Evolutionary conservation across 2,329 filamentous ascomycete species (phyloP), one percentile per base, ranked within the genome.

Genomic region (Emmonsiellopsis sp.): DNA sequence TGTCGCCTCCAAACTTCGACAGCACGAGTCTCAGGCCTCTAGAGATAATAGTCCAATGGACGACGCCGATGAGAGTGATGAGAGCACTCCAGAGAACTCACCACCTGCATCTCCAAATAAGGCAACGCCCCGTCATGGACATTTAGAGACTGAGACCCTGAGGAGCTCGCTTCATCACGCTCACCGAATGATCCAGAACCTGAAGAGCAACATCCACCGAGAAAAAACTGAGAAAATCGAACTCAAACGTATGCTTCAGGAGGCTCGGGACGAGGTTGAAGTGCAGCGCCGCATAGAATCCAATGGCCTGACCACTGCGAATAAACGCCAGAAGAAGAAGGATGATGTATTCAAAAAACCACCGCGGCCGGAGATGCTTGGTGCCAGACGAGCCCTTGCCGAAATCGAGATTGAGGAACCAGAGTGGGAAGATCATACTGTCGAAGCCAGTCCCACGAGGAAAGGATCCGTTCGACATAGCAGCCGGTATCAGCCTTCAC

Each of bases 201-300:
- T 97, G 61, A 90, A 95, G 71, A 90, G 87, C 68, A 95, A 91
- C 63, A 87, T 97, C 46, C 92, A 98, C 69, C 87, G 93, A 36
- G 93, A 98, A 70, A 98, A 97, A 83, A 96, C 92, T 0, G 93
- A 98, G 70, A 98, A 96, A 76, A 81, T 97, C 32, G 93, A 98
- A 71, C 81, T 97, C 52, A 91, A 89, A 71, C 87, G 92, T 55
- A 88, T 98, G 80, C 81, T 97, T 33, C 92, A 97, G 72, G 93
- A 98, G 63, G 86, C 92, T 27, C 84, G 91, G 37, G 93, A 98
- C 66, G 93, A 98, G 64, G 74, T 98, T 32, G 93, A 89, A 69
- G 71, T 82, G 46, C 81, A 84, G 55, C 77, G 81, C 47, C 46
- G 46, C 13, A 76, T 72, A 51, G 81, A 75, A 53, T 79, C 82